Base-by-base conservation (phyloP, 2,329 filamentous ascomycete genomes). In the Neophaeococcomyces aloes region DNA sequence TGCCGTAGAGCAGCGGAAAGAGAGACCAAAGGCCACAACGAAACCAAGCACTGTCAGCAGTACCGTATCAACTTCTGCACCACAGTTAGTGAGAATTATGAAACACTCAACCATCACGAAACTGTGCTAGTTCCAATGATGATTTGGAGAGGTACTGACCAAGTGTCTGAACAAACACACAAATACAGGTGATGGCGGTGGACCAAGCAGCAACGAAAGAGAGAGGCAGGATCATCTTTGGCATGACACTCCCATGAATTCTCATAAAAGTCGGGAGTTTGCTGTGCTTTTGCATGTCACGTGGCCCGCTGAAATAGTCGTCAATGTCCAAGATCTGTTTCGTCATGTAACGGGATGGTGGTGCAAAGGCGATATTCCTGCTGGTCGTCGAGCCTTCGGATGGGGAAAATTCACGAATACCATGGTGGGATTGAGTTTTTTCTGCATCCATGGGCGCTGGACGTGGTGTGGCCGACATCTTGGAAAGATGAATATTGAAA, bases 11-110 rank as follows among this genome's bases (percentile, higher is more conserved):
- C 75, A 83, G 46, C 83, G 78, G 65, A 88, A 86, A 1, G 81
- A 86, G 27, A 88, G 71, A n/a, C 79, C 75, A 47, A 88, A 65
- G 74, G 79, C 79, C 60, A 88, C 82, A 47, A 88, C 80, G 66
- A 88, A 87, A 80, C 83, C 83, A 34, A 83, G 74, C 41, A 88
- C 78, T 1, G 83, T 87, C 42, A 88, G 70, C 15, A 87, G 68
- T 25, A 86, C 71, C n/a, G 71, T 77, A 57, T 74, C 72, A 50
- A 87, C 77, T 35, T 71, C 38, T 41, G 15, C 4, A 23, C 10
- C 14, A 25, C 72, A 14, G 60, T 27, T 13, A 37, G 35, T 8
- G 7, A 25, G 38, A 41, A 8, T 47, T 44, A 13, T 18, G 4
- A 18, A 38, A 2, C 59, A 60, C 55, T 42, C 7, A 23, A 15